Conservation (phyloP, 1,139 yeast genomes). For the Yamadazyma diddensiae region DNA sequence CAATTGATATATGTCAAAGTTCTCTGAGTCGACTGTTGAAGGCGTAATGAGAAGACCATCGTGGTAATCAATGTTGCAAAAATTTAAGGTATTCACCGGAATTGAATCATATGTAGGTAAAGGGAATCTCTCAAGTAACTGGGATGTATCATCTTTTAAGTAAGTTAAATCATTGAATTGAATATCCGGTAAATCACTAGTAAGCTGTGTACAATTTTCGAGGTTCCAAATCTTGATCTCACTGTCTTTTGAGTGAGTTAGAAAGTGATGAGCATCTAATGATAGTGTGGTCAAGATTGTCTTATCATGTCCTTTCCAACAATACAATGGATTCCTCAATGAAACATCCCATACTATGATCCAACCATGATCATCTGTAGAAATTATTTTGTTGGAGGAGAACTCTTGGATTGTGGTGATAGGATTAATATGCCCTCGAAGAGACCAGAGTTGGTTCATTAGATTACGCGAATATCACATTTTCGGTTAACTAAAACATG, state of each 20-base stretch:
- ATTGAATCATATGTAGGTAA: slow-evolving; percentile 27
- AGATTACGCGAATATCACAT: slow-evolving; percentile 1
- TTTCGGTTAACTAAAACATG: neutral
- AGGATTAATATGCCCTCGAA: slow-evolving; percentile 21
- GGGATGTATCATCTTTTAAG: slow-evolving; percentile 9
- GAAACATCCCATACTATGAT: slow-evolving; percentile 50
- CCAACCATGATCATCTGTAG: slow-evolving; percentile 49
- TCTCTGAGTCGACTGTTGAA: slow-evolving; percentile 50
- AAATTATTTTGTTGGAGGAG: slow-evolving; percentile 16
- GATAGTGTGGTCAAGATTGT: slow-evolving; percentile 42
- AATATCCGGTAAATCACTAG: slow-evolving; percentile 11
- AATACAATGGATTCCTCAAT: slow-evolving; percentile 16
- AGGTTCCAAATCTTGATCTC: slow-evolving; percentile 46
- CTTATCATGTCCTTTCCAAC: slow-evolving; percentile 51
- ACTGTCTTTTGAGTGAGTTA: slow-evolving; percentile 59
- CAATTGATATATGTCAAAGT: slow-evolving; percentile 49
- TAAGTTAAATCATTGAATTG: slow-evolving; percentile 12
- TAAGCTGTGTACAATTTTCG: slow-evolving; percentile 10
- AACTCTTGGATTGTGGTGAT: slow-evolving; percentile 11
- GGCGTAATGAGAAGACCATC: slow-evolving; percentile 42
- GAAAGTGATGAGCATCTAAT: slow-evolving; percentile 27
- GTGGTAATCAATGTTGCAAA: slow-evolving; percentile 45
- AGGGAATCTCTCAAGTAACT: slow-evolving; percentile 14
- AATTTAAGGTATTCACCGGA: slow-evolving; percentile 58
- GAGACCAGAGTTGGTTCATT: slow-evolving; percentile 16